Base-by-base conservation (phyloP, 495 filamentous ascomycete genomes). In the Aspergillus panamensis region DNA sequence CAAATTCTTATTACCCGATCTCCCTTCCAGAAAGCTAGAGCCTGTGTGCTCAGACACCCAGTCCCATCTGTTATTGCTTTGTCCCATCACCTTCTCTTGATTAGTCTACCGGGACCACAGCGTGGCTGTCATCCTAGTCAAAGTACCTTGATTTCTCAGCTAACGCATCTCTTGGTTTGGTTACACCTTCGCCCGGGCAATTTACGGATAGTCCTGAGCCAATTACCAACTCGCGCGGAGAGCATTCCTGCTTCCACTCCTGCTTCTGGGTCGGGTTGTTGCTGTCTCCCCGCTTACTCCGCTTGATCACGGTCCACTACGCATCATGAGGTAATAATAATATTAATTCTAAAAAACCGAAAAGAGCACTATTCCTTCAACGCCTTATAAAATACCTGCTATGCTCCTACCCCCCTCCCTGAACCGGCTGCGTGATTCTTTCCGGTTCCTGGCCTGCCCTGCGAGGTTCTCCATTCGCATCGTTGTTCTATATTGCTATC, bases 371-470 rank as follows among this genome's bases (percentile, higher is more conserved):
- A 17, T 5, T 25, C 42, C 42, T 17, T n/a, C 19, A 19, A 45
- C 16, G 5, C n/a, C 9, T 19, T 45, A 45, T 45, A 45, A 25
- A 25, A 5, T 31, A 43, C 14, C 44, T 64, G 66, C 33, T 49
- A 57, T 61, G 51, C 20, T 48, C 62, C 48, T 54, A 33, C 55
- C 50, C 50, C 53, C 20, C 43, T 53, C 30, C 44, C 19, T 57
- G 32, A 53, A 53, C 57, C 60, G 58, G 53, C 50, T 61, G 49
- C 66, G 68, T 61, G 55, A 66, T 51, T 68, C 51, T 55, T 61
- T 69, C 61, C 65, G 69, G 37, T 67, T 64, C 61, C 48, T 72
- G 42, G 51, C 75, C 48, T 73, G 64, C 52, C 69, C 66, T 60
- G 54, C 68, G 19, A 70, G 71, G 21, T 51, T 74, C 59, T 63